Evolutionary conservation across 805 yeast genomes (phyloP), one percentile per base, ranked within the genome.

Genomic region (Saturnispora diversa): DNA sequence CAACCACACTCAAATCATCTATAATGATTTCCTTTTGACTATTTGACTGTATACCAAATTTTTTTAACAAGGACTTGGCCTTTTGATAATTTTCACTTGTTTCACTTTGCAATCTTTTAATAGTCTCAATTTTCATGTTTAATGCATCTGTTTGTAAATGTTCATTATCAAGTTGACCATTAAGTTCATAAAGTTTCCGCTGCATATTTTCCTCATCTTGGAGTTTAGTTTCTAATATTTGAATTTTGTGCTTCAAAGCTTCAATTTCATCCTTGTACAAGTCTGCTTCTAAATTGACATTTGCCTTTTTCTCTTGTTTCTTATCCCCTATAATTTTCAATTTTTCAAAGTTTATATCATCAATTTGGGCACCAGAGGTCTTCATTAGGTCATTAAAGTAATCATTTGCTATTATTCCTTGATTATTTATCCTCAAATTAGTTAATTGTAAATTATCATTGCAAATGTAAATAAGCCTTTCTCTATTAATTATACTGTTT

Each of bases 171-270:
- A 24, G 29, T 16, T 34, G 23, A 34, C 19, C 22, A 24, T 42
- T 20, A 13, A 43, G 24, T 17, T 39, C 16, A 6, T 30, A 20
- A 2, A 43, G 10, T 28, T 41, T 37, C 1, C 31, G 12, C n/a
- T 42, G 46, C n/a, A 31, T 17, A 29, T 43, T 31, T 21, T 42
- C 37, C 3, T 42, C 48, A 20, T 39, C 39, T 15, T 36, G 26
- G 7, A 58, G 55, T 49, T 67, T 55, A 17, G 61, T 60, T 39
- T 70, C 60, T 31, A 76, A 55, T 15, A 65, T 53, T 2, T 58
- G 51, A 9, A 75, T 64, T 50, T 75, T 77, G 25, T 70, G 69
- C 0, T 70, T 48, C 12, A 74, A 49, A 1, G 64, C 63, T 6
- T 41, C 39, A 6, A 31, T 13, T 21, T 26, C 23, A 30, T 63